Evolutionary conservation across 257 asterid species (phyloP).

Genomic region (Coffea canephora): DNA sequence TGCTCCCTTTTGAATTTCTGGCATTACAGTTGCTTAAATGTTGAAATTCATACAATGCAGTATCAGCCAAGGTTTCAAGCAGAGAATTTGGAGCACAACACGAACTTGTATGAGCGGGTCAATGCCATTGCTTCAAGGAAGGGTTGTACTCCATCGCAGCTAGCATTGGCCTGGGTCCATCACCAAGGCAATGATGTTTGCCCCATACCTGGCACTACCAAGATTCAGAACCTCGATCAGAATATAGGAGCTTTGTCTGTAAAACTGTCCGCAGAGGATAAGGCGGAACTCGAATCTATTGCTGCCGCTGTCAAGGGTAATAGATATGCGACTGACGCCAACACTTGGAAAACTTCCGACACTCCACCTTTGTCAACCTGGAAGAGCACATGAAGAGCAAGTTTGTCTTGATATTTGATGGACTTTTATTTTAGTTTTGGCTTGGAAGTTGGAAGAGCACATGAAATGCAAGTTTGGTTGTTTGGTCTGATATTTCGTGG

Average conservation of each 20-base stretch:
- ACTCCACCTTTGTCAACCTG: conserved; percentile 35
- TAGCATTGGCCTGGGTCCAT: conserved; percentile 62
- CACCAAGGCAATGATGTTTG: conserved; percentile 53
- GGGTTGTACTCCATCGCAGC: conserved; percentile 50
- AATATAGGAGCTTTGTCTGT: conserved; percentile 38
- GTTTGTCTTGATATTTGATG: no score
- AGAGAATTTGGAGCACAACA: conserved; percentile 43
- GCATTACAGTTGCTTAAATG: not conserved
- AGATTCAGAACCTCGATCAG: conserved; percentile 34
- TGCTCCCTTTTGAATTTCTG: not conserved
- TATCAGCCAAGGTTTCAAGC: conserved; percentile 39
- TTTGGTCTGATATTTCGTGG: no score
- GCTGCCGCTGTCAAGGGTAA: conserved; percentile 31
- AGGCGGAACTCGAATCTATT: conserved; percentile 38
- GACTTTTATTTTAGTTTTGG: no score
- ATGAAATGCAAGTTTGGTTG: no score
- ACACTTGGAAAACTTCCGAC: conserved; percentile 26
- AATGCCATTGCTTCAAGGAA: conserved; percentile 36
- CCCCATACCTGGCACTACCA: conserved; percentile 55
- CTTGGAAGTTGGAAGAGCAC: no score
- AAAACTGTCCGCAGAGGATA: conserved; percentile 26
- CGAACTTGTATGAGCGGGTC: conserved; percentile 28
- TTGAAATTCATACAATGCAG: conserved; percentile 20
- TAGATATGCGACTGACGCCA: conserved; percentile 1
- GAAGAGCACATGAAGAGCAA: conserved; percentile 14